Evolutionary conservation across 2,329 filamentous ascomycete species (phyloP).

Genomic region (Curvularia spicifera): DNA sequence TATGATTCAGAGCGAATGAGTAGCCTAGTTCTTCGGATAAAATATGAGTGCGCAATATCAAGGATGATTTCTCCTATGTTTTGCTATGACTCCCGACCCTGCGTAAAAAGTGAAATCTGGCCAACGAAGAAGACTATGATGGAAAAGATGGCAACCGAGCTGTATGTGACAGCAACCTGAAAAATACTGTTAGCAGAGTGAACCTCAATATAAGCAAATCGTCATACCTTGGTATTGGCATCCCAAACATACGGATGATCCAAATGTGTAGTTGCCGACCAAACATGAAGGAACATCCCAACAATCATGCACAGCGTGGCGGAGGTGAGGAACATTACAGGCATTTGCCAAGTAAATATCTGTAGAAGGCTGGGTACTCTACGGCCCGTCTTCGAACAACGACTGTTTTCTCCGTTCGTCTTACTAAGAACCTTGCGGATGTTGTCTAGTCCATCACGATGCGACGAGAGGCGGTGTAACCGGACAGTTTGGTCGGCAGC

Average conservation of each 20-base stretch:
- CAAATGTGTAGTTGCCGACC: conserved; percentile 41
- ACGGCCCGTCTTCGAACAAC: conserved; percentile 28
- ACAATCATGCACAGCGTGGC: conserved; percentile 48
- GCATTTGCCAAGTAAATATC: conserved; percentile 50
- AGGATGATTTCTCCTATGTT: background rate
- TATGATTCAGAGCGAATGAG: background rate
- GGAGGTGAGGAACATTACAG: conserved; percentile 46
- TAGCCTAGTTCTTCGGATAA: background rate
- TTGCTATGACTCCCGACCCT: conserved; percentile 7
- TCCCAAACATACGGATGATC: conserved; percentile 39
- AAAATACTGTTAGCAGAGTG: background rate
- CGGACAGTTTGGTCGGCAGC: conserved; percentile 54
- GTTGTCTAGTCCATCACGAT: conserved; percentile 47
- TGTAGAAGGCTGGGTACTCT: conserved; percentile 37
- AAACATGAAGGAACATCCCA: conserved; percentile 50
- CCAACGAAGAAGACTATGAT: conserved; percentile 31
- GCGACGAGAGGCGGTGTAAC: conserved; percentile 52
- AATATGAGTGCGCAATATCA: background rate
- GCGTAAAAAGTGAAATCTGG: conserved; percentile 25
- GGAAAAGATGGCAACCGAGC: conserved; percentile 19
- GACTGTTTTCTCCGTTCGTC: conserved; percentile 27
- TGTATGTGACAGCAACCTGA: conserved; percentile 30
- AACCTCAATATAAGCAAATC: background rate
- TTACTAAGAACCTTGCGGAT: conserved; percentile 48
- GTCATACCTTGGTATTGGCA: conserved; percentile 38